Percentiles rank a stretch among this genome's conserved stretches.
Evolutionary conservation across 495 filamentous ascomycete genomes (phyloP).

Genomic region (Trichoderma gamsii): DNA sequence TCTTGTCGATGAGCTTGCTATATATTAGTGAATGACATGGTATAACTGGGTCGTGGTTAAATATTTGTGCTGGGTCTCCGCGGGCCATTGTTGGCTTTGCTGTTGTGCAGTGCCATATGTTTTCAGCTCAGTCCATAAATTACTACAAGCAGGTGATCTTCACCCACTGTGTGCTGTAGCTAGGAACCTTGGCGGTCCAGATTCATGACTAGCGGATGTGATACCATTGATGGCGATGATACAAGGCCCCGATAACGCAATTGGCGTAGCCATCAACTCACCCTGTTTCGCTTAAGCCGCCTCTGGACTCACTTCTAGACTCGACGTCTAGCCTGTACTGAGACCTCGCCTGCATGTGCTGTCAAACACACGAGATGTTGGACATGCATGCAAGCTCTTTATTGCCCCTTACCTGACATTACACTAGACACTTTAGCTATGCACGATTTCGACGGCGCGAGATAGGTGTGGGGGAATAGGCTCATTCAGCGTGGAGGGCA

Average conservation of each 20-base stretch:
- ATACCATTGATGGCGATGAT: slow-evolving; percentile 6
- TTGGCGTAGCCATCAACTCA: neutral
- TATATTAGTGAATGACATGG: neutral
- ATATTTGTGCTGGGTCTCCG: neutral
- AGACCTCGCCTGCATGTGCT: neutral
- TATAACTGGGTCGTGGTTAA: neutral
- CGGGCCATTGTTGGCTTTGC: neutral
- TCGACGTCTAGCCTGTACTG: neutral
- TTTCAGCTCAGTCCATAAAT: neutral
- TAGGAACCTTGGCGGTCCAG: neutral
- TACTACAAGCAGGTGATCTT: neutral
- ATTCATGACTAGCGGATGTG: neutral
- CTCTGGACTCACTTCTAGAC: neutral
- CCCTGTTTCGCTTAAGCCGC: neutral
- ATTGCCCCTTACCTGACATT: neutral
- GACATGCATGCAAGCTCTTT: neutral
- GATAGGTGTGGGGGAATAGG: neutral
- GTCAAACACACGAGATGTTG: neutral
- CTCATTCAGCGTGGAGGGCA: neutral
- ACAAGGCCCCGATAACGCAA: slow-evolving; percentile 4
- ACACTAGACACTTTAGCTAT: neutral
- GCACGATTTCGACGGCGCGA: neutral
- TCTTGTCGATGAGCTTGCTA: neutral
- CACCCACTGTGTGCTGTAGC: neutral
- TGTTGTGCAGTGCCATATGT: neutral